A percentile compares a stretch with the other conserved stretches of the same genome.
Conservation (phyloP, 108 stramenopile species). For the Cyclotella kingstonii region DNA sequence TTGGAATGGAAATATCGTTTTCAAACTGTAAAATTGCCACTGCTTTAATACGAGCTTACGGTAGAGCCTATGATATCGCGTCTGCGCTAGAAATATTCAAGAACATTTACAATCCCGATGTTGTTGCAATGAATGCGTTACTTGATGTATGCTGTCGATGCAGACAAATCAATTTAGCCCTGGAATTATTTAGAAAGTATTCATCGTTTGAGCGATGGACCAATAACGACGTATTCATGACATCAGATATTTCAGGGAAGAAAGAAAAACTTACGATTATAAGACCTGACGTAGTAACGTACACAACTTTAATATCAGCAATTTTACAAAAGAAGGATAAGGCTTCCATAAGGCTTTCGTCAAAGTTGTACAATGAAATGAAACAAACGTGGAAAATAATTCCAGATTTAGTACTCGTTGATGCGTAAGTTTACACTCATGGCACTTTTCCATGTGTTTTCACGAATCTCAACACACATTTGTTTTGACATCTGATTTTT, state of each 20-base stretch:
- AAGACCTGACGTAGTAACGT: conserved; percentile 73
- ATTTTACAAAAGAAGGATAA: conserved; percentile 50
- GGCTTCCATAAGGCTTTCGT: conserved; percentile 45
- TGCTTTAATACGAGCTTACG: conserved; percentile 63
- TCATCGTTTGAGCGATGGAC: conserved; percentile 40
- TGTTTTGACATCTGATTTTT: neutral
- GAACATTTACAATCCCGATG: conserved; percentile 54
- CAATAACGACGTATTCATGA: neutral
- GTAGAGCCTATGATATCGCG: conserved; percentile 47
- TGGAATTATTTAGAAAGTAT: conserved; percentile 51
- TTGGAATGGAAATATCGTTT: conserved; percentile 37
- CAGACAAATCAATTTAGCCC: conserved; percentile 50
- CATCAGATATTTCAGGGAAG: conserved; percentile 1
- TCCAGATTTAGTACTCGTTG: conserved; percentile 70
- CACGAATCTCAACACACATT: neutral
- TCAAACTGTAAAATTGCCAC: conserved; percentile 55
- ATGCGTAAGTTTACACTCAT: conserved; percentile 53
- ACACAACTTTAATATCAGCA: conserved; percentile 63
- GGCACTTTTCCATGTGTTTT: neutral
- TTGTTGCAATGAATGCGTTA: conserved; percentile 72
- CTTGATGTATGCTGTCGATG: conserved; percentile 66
- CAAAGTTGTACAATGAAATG: conserved; percentile 68
- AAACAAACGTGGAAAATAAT: conserved; percentile 48
- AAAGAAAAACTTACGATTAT: conserved; percentile 1
- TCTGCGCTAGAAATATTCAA: conserved; percentile 55